Evolutionary conservation across 768 basidiomycete genomes (phyloP).

Genomic region (Mycena alexandri): DNA sequence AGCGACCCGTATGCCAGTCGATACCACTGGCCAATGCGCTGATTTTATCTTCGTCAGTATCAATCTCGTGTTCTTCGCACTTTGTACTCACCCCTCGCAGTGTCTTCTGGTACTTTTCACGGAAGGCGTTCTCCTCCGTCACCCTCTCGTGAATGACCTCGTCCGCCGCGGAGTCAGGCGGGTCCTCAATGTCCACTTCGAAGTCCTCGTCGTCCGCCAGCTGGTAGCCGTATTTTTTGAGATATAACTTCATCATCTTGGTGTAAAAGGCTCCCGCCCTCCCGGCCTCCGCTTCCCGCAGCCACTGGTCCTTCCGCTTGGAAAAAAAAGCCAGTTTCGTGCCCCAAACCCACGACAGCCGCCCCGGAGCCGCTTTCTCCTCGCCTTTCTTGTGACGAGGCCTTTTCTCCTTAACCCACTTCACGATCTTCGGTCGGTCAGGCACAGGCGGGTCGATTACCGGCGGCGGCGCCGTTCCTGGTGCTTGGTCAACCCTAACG

Average conservation of each 20-base stretch:
- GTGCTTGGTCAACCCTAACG: too few species aligned
- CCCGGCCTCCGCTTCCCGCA: neutral
- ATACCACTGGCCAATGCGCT: conserved; percentile 11
- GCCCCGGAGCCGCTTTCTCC: neutral
- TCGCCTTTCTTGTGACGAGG: neutral
- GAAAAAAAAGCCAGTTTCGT: conserved; percentile 10
- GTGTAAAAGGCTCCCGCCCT: neutral
- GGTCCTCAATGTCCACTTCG: conserved; percentile 1
- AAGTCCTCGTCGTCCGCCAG: conserved; percentile 11
- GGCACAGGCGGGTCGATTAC: too few species aligned
- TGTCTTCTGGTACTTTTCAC: neutral
- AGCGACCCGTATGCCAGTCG: neutral
- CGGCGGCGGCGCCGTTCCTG: too few species aligned
- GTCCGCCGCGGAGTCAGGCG: conserved; percentile 4
- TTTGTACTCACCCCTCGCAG: too few species aligned
- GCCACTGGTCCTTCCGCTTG: neutral
- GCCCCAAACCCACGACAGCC: neutral
- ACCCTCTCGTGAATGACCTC: neutral
- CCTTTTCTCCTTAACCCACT: neutral
- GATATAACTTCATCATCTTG: neutral
- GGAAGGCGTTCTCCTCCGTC: neutral
- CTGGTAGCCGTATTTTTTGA: neutral
- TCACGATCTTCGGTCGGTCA: too few species aligned
- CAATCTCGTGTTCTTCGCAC: too few species aligned
- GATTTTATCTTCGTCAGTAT: too few species aligned